phyloP scores from a whole-genome alignment of 2,329 filamentous ascomycete genomes.

The Botrytis paeoniae region DNA sequence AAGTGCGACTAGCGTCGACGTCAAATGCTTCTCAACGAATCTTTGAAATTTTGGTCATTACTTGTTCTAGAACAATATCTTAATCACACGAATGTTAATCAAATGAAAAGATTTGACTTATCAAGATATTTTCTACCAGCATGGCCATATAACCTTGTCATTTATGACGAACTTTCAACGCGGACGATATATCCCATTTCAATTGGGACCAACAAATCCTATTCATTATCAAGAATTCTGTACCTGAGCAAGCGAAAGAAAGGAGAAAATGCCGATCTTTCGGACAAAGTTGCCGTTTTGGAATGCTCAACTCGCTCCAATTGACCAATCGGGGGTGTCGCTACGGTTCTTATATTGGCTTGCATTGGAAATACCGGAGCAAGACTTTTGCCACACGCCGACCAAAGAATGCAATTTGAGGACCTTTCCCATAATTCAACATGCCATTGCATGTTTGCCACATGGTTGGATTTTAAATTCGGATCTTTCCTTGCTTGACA shows the following conservation, averaged over 20 bases:
- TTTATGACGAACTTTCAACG: neutral
- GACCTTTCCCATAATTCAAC: neutral
- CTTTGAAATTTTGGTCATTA: neutral
- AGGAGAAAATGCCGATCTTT: neutral
- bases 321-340: neutral
- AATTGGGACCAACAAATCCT: neutral
- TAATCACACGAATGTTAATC: neutral
- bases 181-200: neutral
- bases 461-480: neutral
- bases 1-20: neutral
- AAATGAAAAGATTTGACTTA: neutral
- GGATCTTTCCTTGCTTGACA: neutral
- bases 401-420: neutral
- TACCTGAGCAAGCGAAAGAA: neutral
- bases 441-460: neutral
- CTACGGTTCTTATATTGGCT: neutral
- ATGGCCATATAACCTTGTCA: neutral
- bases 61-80: neutral
- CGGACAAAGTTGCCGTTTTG: neutral
- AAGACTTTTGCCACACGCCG: neutral
- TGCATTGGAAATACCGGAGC: neutral
- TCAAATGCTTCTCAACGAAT: neutral
- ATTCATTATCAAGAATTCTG: neutral
- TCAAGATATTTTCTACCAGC: neutral
- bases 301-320: neutral